These are phyloP conservation scores for Zygotorulaspora mrakii DNA, from an alignment of 1,139 yeast genomes.

Conservation along the genomic window DNA sequence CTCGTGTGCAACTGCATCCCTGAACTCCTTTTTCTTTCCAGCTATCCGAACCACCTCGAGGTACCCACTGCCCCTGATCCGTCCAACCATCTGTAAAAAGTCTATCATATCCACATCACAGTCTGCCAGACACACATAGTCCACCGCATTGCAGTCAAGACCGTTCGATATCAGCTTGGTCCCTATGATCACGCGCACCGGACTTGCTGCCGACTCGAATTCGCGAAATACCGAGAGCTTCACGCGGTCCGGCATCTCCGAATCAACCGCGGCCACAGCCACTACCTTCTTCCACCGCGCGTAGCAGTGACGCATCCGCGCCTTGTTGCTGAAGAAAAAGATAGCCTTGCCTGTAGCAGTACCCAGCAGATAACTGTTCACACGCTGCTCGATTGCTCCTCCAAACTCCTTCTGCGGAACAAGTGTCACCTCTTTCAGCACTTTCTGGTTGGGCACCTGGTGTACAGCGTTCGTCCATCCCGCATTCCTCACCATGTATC, in stretches of 20 bases:
- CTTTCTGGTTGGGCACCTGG: neutral
- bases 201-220: constrained; percentile 1
- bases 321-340: constrained; percentile 4
- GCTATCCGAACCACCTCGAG: neutral
- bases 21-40: neutral
- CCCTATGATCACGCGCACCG: constrained; percentile 1
- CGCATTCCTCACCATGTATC: neutral
- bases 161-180: constrained; percentile 2
- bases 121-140: constrained; percentile 2
- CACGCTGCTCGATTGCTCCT: neutral
- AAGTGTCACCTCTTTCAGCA: neutral
- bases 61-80: constrained; percentile 1
- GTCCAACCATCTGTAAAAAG: constrained; percentile 1
- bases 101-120: constrained; percentile 2
- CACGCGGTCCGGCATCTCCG: constrained; percentile 3
- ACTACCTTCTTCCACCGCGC: neutral
- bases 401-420: neutral
- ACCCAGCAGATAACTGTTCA: constrained; percentile 1
- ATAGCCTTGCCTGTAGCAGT: constrained; percentile 1
- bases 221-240: constrained; percentile 2
- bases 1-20: neutral
- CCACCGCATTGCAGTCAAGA: neutral
- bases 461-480: neutral
- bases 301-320: constrained; percentile 3
- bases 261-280: neutral